Percentiles rank a stretch among this genome's conserved stretches.
These are phyloP conservation scores for Primulina tabacum DNA, from an alignment of 257 asterid species.

Conservation along the genomic window DNA sequence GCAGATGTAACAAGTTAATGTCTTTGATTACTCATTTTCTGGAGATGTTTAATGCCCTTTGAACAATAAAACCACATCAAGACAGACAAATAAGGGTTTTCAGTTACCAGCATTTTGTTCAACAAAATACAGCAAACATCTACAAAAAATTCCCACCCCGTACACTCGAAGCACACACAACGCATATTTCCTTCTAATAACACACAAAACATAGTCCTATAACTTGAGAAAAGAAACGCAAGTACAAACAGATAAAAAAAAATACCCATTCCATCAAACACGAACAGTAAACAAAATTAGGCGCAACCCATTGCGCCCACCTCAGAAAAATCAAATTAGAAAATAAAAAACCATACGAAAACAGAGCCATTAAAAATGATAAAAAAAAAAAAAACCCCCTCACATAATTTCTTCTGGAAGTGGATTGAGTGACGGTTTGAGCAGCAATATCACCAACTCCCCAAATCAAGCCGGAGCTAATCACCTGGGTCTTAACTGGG, in stretches of 20 bases:
- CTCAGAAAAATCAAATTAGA: too few relatives aligned
- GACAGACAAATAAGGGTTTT: background rate
- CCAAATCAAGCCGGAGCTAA: slow-evolving; percentile 82
- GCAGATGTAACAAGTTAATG: too few relatives aligned
- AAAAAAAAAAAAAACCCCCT: slow-evolving; percentile 20
- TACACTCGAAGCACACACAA: slow-evolving; percentile 3
- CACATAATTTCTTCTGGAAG: slow-evolving; percentile 43
- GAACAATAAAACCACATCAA: background rate
- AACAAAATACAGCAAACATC: background rate
- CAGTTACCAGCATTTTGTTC: background rate
- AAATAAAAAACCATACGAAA: background rate
- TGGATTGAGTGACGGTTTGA: slow-evolving; percentile 67
- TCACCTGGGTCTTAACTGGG: slow-evolving; percentile 81
- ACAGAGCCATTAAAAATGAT: background rate
- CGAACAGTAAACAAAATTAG: background rate
- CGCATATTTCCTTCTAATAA: background rate
- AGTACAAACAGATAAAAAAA: background rate
- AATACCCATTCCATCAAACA: slow-evolving; percentile 20
- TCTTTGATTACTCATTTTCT: too few relatives aligned
- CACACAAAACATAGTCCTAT: background rate
- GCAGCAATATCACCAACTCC: slow-evolving; percentile 78
- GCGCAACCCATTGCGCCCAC: slow-evolving; percentile 2
- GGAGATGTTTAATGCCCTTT: background rate
- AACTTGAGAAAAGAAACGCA: background rate
- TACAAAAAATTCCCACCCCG: background rate